A percentile compares a stretch with the other conserved stretches of the same genome.
Evolutionary conservation across 2,329 filamentous ascomycete genomes (phyloP).

Genomic region (Apiospora pterosperma): DNA sequence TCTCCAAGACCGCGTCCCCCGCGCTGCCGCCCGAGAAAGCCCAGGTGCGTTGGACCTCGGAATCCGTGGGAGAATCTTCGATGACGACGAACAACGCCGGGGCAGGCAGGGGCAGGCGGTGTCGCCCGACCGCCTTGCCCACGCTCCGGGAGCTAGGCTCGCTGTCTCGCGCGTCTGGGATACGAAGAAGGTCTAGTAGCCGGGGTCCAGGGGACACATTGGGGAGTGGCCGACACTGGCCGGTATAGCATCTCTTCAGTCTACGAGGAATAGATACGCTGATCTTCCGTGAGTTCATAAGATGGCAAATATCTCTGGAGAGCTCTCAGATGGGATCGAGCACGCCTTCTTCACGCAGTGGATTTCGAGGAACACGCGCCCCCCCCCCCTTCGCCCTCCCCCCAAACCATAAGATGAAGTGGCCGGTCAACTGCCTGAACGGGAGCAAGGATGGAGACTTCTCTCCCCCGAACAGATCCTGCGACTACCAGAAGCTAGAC

Average conservation of each 20-base stretch:
- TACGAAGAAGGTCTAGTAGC: not conserved
- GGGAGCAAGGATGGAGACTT: too few relatives aligned
- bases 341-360: too few relatives aligned
- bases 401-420: too few relatives aligned
- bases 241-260: not conserved
- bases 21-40: not conserved
- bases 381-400: too few relatives aligned
- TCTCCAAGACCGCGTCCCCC: not conserved
- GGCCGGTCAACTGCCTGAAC: too few relatives aligned
- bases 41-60: not conserved
- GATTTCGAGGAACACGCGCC: too few relatives aligned
- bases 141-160: not conserved
- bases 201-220: not conserved
- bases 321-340: too few relatives aligned
- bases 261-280: not conserved
- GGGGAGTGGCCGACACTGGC: not conserved
- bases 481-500: too few relatives aligned
- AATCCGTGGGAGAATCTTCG: not conserved
- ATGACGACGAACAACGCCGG: not conserved
- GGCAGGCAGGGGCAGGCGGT: not conserved
- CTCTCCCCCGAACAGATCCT: too few relatives aligned
- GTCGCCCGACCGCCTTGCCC: not conserved
- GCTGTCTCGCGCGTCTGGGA: not conserved
- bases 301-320: too few relatives aligned
- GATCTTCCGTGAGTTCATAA: not conserved